phyloP scores from a whole-genome alignment of 2,329 filamentous ascomycete genomes.

The Apiospora malaysiana region DNA sequence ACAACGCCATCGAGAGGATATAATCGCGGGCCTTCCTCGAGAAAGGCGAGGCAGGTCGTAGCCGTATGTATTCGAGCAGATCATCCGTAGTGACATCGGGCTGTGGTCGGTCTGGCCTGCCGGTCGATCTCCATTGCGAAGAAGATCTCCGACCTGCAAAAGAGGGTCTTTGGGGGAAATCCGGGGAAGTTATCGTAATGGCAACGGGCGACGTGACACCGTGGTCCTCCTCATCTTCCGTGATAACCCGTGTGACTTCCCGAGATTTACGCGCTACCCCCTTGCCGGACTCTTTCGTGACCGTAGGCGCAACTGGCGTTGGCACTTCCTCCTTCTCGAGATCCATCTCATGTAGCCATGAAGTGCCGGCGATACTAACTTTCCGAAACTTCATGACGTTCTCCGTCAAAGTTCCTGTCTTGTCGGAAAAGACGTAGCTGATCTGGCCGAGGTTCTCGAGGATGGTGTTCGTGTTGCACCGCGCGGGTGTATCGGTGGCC shows the following conservation, averaged over 20 bases:
- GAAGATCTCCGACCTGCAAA: slow-evolving; percentile 36
- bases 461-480: slow-evolving; percentile 92
- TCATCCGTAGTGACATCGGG: slow-evolving; percentile 71
- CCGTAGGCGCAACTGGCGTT: background rate
- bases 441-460: slow-evolving; percentile 93
- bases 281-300: slow-evolving; percentile 1
- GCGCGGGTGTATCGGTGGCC: slow-evolving; percentile 81
- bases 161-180: slow-evolving; percentile 25
- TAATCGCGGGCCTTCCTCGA: slow-evolving; percentile 82
- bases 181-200: slow-evolving; percentile 35
- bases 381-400: slow-evolving; percentile 97
- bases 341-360: slow-evolving; percentile 86
- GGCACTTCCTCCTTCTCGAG: slow-evolving; percentile 42
- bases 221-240: slow-evolving; percentile 24
- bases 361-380: slow-evolving; percentile 85
- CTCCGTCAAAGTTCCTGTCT: slow-evolving; percentile 92
- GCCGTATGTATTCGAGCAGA: slow-evolving; percentile 77
- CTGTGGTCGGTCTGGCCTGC: slow-evolving; percentile 47
- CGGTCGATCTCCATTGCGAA: slow-evolving; percentile 42
- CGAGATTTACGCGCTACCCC: slow-evolving; percentile 21
- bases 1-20: slow-evolving; percentile 82
- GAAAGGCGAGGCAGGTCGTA: slow-evolving; percentile 77
- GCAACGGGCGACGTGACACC: slow-evolving; percentile 29
- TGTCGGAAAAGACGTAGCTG: slow-evolving; percentile 90
- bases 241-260: slow-evolving; percentile 25